phyloP scores from a whole-genome alignment of 345 rosid genomes.

The Gossypium turneri region DNA sequence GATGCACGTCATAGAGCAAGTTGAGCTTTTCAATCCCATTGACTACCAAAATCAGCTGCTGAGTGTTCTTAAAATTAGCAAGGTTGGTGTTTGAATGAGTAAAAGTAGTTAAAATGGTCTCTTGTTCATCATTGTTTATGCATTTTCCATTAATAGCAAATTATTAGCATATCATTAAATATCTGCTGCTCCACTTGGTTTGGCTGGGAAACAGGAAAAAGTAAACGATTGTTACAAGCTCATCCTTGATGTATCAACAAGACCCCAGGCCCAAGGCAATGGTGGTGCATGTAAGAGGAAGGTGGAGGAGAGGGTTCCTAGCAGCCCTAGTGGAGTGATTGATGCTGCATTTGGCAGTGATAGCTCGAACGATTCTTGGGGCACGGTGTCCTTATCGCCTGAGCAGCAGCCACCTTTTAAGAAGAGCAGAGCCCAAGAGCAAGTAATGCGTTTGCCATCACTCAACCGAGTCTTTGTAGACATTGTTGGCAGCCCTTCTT shows the following conservation, averaged over 20 bases:
- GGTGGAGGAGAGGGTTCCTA: constrained; percentile 27
- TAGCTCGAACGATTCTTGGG: constrained; percentile 50
- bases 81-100: constrained; percentile 37
- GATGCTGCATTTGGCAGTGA: constrained; percentile 49
- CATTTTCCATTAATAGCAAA: not conserved
- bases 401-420: constrained; percentile 33
- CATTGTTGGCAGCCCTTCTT: constrained; percentile 35
- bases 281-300: constrained; percentile 50
- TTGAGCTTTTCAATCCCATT: constrained; percentile 45
- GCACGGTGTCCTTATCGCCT: constrained; percentile 29
- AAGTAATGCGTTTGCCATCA: constrained; percentile 25
- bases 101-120: not conserved
- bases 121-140: not conserved
- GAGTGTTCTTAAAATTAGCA: constrained; percentile 47
- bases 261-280: constrained; percentile 13
- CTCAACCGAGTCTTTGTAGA: constrained; percentile 37
- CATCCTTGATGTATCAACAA: constrained; percentile 34
- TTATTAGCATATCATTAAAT: constrained; percentile 7
- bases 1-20: constrained; percentile 60
- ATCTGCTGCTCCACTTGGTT: constrained; percentile 3
- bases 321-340: constrained; percentile 68
- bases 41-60: constrained; percentile 55
- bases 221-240: constrained; percentile 50
- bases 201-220: constrained; percentile 43
- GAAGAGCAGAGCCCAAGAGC: constrained; percentile 45